These are phyloP conservation scores for Daldinia concentrica DNA, from an alignment of 495 filamentous ascomycete genomes.

Conservation along the genomic window DNA sequence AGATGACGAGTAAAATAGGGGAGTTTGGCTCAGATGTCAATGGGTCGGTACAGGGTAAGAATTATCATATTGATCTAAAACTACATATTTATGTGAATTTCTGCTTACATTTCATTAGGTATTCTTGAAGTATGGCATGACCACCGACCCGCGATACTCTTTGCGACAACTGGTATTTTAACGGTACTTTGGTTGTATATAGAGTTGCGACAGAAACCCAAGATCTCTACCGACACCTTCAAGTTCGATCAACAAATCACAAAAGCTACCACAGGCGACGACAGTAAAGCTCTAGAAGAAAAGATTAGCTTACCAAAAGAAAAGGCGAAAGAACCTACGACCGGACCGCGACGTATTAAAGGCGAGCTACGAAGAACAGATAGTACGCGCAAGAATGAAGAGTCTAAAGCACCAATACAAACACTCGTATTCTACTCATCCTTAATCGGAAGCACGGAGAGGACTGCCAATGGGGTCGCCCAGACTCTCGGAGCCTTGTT, in stretches of 20 bases:
- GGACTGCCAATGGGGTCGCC: slow-evolving; percentile 66
- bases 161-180: slow-evolving; percentile 52
- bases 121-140: slow-evolving; percentile 64
- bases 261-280: slow-evolving; percentile 19
- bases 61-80: neutral
- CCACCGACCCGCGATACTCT: slow-evolving; percentile 61
- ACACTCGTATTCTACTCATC: slow-evolving; percentile 88
- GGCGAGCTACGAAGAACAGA: slow-evolving; percentile 53
- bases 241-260: slow-evolving; percentile 41
- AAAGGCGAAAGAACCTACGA: slow-evolving; percentile 33
- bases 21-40: slow-evolving; percentile 9
- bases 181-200: slow-evolving; percentile 54
- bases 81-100: neutral
- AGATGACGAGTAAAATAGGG: slow-evolving; percentile 29
- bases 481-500: slow-evolving; percentile 57
- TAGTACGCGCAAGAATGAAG: slow-evolving; percentile 22
- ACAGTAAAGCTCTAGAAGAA: slow-evolving; percentile 34
- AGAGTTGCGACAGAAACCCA: slow-evolving; percentile 23
- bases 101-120: slow-evolving; percentile 48
- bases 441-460: slow-evolving; percentile 80
- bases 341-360: slow-evolving; percentile 59
- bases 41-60: slow-evolving; percentile 14
- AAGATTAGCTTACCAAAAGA: slow-evolving; percentile 23
- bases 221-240: neutral
- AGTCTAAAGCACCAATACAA: slow-evolving; percentile 63